These are phyloP conservation scores for Ciborinia camelliae DNA, from an alignment of 2,329 filamentous ascomycete genomes.

Conservation along the genomic window DNA sequence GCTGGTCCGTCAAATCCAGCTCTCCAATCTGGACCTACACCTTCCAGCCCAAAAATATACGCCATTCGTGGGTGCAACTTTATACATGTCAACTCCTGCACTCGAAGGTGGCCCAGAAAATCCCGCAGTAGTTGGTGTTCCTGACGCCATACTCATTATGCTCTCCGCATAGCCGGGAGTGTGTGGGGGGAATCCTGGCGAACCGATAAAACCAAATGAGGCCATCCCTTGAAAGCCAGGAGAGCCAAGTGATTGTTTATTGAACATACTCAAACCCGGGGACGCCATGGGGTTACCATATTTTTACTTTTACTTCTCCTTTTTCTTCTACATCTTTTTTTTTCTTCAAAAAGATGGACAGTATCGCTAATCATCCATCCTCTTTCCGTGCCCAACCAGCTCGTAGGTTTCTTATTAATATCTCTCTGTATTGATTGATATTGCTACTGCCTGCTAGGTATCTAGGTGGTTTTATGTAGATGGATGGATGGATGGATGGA, in stretches of 20 bases:
- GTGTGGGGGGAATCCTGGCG: slow-evolving; percentile 78
- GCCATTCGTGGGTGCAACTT: slow-evolving; percentile 86
- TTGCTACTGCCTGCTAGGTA: too few species aligned
- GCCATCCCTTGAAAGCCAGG: slow-evolving; percentile 15
- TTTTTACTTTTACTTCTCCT: too few species aligned
- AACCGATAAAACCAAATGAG: slow-evolving; percentile 39
- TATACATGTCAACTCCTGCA: slow-evolving; percentile 91
- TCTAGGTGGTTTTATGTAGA: too few species aligned
- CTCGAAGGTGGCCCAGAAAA: slow-evolving; percentile 86
- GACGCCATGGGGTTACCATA: slow-evolving; percentile 72
- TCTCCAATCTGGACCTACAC: slow-evolving; percentile 36
- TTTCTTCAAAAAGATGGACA: slow-evolving; percentile 99
- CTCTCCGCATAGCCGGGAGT: slow-evolving; percentile 82
- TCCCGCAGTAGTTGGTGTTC: slow-evolving; percentile 72
- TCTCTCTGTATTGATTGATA: too few species aligned
- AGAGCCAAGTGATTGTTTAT: slow-evolving; percentile 59
- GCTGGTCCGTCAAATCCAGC: slow-evolving; percentile 31
- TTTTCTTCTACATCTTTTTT: too few species aligned
- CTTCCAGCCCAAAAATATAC: too few species aligned
- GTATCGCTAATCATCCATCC: slow-evolving; percentile 82
- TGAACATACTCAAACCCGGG: slow-evolving; percentile 54
- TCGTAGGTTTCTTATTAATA: too few species aligned
- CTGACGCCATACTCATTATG: slow-evolving; percentile 75
- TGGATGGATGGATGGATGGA: too few species aligned
- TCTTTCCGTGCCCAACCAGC: slow-evolving; percentile 62